These are phyloP conservation scores for Agapanthus africanus DNA, from an alignment of 106 monocot species.

Conservation along the genomic window DNA sequence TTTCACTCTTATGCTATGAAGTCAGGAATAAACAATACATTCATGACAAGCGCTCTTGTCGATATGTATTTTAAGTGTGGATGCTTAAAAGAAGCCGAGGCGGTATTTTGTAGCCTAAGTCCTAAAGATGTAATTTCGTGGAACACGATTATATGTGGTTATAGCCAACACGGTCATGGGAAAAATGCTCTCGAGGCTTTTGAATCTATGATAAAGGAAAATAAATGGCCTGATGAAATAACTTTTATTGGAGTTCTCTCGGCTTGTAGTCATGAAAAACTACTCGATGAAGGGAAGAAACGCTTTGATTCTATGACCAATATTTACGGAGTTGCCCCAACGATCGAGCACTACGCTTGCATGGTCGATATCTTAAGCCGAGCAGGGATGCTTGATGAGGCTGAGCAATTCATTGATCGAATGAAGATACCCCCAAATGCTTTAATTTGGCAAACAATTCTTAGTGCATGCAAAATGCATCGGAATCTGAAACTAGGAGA, in stretches of 20 bases:
- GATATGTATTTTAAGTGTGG: slow-evolving; percentile 51
- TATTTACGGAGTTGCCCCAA: slow-evolving; percentile 30
- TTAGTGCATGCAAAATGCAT: slow-evolving; percentile 38
- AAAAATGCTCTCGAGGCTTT: slow-evolving; percentile 25
- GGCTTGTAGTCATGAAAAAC: slow-evolving; percentile 41
- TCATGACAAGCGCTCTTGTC: slow-evolving; percentile 24
- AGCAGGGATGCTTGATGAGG: slow-evolving; percentile 27
- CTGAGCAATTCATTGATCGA: slow-evolving; percentile 24
- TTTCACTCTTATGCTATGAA: slow-evolving; percentile 35
- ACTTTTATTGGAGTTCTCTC: slow-evolving; percentile 50
- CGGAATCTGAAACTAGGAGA: slow-evolving; percentile 38
- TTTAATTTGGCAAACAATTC: slow-evolving; percentile 41
- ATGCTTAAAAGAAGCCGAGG: slow-evolving; percentile 27
- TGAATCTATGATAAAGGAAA: slow-evolving; percentile 24
- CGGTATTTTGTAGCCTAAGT: slow-evolving; percentile 13
- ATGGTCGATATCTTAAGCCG: slow-evolving; percentile 36
- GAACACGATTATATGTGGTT: slow-evolving; percentile 38
- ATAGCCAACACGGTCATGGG: slow-evolving; percentile 35
- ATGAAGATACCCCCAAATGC: slow-evolving; percentile 24
- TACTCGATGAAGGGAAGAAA: slow-evolving; percentile 26
- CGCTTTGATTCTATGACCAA: slow-evolving; percentile 18
- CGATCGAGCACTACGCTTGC: slow-evolving; percentile 35
- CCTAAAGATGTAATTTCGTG: slow-evolving; percentile 27
- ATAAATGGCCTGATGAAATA: slow-evolving; percentile 23
- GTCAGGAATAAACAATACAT: slow-evolving; percentile 15